phyloP scores from a whole-genome alignment of 2,329 filamentous ascomycete genomes.

The Hypoxylon sp. region DNA sequence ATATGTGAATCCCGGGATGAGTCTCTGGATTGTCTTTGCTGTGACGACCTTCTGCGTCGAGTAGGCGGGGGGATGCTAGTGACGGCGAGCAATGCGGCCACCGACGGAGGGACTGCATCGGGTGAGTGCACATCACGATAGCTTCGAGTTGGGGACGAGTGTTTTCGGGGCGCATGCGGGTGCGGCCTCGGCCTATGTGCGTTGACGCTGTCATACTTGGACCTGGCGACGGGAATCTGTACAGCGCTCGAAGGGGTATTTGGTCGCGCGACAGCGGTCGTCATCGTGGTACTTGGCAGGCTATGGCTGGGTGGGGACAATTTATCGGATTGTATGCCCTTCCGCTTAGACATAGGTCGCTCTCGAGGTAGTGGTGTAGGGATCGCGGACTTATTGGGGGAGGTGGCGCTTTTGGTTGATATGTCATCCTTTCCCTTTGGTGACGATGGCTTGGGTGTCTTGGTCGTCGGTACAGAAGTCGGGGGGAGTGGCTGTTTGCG shows the following conservation, averaged over 20 bases:
- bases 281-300: constrained; percentile 49
- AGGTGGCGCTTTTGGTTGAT: constrained; percentile 37
- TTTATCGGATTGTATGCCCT: constrained; percentile 42
- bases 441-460: constrained; percentile 29
- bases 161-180: constrained; percentile 51
- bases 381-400: constrained; percentile 37
- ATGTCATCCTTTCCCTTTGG: constrained; percentile 51
- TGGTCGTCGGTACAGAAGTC: constrained; percentile 37
- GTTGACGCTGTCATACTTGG: constrained; percentile 54
- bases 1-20: constrained; percentile 52
- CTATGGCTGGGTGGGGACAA: constrained; percentile 44
- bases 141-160: constrained; percentile 50
- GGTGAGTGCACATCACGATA: constrained; percentile 61
- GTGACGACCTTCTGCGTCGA: constrained; percentile 51
- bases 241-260: constrained; percentile 63
- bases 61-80: constrained; percentile 69
- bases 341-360: constrained; percentile 46
- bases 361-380: constrained; percentile 41
- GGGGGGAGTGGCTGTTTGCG: constrained; percentile 47
- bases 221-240: constrained; percentile 63
- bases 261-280: constrained; percentile 51
- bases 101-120: constrained; percentile 67
- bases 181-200: constrained; percentile 53
- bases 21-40: constrained; percentile 44
- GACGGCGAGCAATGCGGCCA: constrained; percentile 70